Percentiles rank a stretch among this genome's conserved stretches.
Conservation (phyloP, 2,329 filamentous ascomycete genomes). For the Sporothrix schenckii region DNA sequence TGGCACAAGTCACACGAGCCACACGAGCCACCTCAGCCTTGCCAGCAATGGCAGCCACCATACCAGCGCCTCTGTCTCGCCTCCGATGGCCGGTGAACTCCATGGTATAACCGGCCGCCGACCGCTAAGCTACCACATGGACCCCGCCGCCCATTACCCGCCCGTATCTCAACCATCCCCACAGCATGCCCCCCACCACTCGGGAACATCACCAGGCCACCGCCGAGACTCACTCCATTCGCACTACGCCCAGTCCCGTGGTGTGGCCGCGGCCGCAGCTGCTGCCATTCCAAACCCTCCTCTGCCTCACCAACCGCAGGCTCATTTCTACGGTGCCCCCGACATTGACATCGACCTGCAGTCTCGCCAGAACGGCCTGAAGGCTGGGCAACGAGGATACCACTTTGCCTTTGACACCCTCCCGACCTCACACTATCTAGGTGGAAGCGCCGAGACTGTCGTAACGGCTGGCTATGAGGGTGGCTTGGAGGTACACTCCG, state of each 20-base stretch:
- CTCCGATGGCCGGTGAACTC: slow-evolving; percentile 40
- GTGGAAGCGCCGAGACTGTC: slow-evolving; percentile 60
- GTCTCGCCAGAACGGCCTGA: slow-evolving; percentile 54
- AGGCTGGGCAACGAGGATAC: slow-evolving; percentile 69
- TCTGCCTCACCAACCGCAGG: slow-evolving; percentile 72
- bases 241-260: slow-evolving; percentile 52
- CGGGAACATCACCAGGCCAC: slow-evolving; percentile 43
- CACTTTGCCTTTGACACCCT: slow-evolving; percentile 82
- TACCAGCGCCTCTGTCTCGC: slow-evolving; percentile 46
- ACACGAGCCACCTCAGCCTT: slow-evolving; percentile 34
- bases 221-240: slow-evolving; percentile 57
- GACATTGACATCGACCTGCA: slow-evolving; percentile 67
- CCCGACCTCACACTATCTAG: slow-evolving; percentile 45
- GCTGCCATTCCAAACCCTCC: slow-evolving; percentile 55
- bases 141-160: slow-evolving; percentile 47
- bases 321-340: slow-evolving; percentile 75
- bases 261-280: slow-evolving; percentile 33
- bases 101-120: slow-evolving; percentile 43
- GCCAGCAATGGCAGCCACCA: slow-evolving; percentile 33
- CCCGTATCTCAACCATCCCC: slow-evolving; percentile 35
- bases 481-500: slow-evolving; percentile 72
- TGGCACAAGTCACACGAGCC: slow-evolving; percentile 38
- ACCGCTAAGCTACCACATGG: slow-evolving; percentile 60
- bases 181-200: slow-evolving; percentile 47
- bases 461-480: slow-evolving; percentile 80